Conservation (phyloP, 2,329 filamentous ascomycete species). For the Colletotrichum navitas region DNA sequence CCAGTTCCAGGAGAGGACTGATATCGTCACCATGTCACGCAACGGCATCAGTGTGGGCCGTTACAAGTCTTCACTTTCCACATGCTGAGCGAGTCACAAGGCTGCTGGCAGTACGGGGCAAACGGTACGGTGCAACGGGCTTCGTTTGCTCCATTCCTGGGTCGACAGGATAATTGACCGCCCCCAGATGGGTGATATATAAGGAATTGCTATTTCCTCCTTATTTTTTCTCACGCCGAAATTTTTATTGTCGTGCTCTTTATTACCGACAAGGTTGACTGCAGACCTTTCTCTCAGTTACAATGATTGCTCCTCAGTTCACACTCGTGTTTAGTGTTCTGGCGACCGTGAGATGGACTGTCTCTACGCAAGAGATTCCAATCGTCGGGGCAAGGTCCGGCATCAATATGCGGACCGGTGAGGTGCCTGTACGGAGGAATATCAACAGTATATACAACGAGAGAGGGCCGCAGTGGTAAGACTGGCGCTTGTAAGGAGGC, state of each 20-base stretch:
- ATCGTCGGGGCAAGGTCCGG: conserved; percentile 56
- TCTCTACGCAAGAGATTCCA: conserved; percentile 38
- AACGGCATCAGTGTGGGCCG: neutral
- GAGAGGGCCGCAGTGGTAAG: conserved; percentile 60
- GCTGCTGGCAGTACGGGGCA: conserved; percentile 22
- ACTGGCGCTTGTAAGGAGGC: conserved; percentile 48
- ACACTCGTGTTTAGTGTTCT: conserved; percentile 15
- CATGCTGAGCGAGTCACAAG: conserved; percentile 30
- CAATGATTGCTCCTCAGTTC: conserved; percentile 13
- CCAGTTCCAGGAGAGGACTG: neutral
- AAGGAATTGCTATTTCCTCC: neutral
- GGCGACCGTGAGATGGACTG: conserved; percentile 4
- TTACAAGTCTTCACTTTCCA: neutral
- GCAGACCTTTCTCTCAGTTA: neutral
- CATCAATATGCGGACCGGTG: conserved; percentile 53
- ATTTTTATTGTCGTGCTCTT: neutral
- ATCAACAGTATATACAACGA: conserved; percentile 60
- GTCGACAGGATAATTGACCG: conserved; percentile 6
- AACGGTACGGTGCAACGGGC: conserved; percentile 4
- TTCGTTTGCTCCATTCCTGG: conserved; percentile 13
- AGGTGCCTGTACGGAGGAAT: conserved; percentile 59
- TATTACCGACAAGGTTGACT: neutral
- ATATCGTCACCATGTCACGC: conserved; percentile 21
- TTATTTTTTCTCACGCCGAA: no score
- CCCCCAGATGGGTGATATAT: neutral